Conservation (phyloP, 2,329 filamentous ascomycete genomes). For the Aaosphaeria pasadenensis region DNA sequence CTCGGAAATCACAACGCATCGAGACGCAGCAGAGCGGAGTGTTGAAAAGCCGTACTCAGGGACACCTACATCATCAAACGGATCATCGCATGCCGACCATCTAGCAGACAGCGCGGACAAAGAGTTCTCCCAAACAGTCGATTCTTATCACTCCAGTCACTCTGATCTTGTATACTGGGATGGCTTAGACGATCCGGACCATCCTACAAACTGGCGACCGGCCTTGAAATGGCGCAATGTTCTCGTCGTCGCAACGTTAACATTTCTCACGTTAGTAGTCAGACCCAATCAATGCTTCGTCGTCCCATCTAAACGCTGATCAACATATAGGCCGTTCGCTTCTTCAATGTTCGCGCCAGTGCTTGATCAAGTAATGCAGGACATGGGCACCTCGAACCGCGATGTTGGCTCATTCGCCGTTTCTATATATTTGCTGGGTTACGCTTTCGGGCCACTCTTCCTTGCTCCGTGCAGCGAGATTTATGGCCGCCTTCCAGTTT, state of each 20-base stretch:
- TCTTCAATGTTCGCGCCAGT: conserved; percentile 55
- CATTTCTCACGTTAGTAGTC: conserved; percentile 31
- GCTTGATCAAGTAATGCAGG: conserved; percentile 49
- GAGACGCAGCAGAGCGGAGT: too few species aligned
- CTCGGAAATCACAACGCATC: too few species aligned
- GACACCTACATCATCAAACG: too few species aligned
- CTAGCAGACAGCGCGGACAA: too few species aligned
- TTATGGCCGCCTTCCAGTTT: conserved; percentile 66
- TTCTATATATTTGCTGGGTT: conserved; percentile 27
- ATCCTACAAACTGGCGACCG: conserved; percentile 24
- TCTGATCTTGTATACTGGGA: conserved; percentile 31
- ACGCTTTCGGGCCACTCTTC: conserved; percentile 59
- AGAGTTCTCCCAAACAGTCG: too few species aligned
- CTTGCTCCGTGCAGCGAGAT: conserved; percentile 78
- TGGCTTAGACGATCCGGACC: conserved; percentile 36
- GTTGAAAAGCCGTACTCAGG: too few species aligned
- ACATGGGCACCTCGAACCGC: conserved; percentile 26
- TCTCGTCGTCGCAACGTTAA: conserved; percentile 28
- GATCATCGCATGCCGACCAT: too few species aligned
- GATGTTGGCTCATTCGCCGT: conserved; percentile 37
- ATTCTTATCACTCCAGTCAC: too few species aligned
- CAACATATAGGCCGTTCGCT: conserved; percentile 21
- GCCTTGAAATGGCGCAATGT: conserved; percentile 37
- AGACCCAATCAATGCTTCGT: not conserved
- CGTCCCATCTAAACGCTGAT: too few species aligned